Conservation (phyloP, 768 basidiomycete species). For the Amyloporia xantha region DNA sequence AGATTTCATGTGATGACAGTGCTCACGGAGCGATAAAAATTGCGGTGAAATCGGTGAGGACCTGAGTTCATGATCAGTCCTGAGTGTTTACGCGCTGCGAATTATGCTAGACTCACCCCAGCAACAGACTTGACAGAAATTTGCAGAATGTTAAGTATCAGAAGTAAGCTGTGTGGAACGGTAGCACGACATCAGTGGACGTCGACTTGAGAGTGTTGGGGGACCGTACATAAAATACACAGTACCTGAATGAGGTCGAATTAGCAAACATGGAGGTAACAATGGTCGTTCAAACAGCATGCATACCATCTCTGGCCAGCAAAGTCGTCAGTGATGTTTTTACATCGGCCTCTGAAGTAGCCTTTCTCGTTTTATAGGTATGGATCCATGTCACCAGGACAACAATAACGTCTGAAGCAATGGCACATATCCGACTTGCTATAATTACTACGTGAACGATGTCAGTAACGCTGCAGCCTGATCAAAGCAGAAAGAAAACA, state of each 20-base stretch:
- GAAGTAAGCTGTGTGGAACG: conserved; percentile 1
- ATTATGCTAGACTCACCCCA: background rate
- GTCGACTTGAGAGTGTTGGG: too few species aligned
- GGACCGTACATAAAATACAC: conserved; percentile 6
- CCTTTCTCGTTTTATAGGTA: conserved; percentile 3
- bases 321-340: conserved; percentile 3
- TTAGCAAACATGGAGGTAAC: background rate
- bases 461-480: too few species aligned
- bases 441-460: too few species aligned
- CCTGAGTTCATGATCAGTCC: background rate
- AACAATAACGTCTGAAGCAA: conserved; percentile 5
- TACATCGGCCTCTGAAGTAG: conserved; percentile 1
- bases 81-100: background rate
- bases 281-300: too few species aligned
- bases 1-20: background rate
- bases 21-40: conserved; percentile 5
- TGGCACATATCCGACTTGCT: conserved; percentile 6
- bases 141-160: conserved; percentile 8
- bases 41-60: background rate
- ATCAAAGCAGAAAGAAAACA: too few species aligned
- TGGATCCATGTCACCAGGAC: conserved; percentile 5
- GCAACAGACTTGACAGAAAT: conserved; percentile 1
- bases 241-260: conserved; percentile 4
- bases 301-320: conserved; percentile 8
- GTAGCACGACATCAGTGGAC: too few species aligned